Evolutionary conservation across 768 basidiomycete genomes (phyloP).

Genomic region (Myochromella boudieri): DNA sequence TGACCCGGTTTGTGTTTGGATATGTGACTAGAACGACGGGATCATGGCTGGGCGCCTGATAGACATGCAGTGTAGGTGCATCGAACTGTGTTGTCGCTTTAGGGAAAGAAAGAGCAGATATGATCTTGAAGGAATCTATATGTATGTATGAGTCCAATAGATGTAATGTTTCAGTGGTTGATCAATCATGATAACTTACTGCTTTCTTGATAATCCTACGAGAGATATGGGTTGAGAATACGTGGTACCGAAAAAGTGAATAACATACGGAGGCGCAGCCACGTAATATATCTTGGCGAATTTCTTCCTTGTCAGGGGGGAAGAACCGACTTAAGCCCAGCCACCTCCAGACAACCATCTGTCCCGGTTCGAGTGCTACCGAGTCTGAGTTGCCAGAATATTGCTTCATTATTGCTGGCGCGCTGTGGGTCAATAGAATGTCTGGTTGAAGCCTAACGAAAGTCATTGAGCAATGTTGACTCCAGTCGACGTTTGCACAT

Average conservation of each 20-base stretch:
- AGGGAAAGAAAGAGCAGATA: conserved; percentile 50
- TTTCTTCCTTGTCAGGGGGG: conserved; percentile 37
- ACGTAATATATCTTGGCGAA: conserved; percentile 38
- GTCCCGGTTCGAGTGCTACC: conserved; percentile 41
- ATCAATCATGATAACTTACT: conserved; percentile 40
- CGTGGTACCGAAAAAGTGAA: neutral
- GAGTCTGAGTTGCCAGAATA: conserved; percentile 22
- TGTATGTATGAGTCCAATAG: neutral
- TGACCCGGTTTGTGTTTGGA: conserved; percentile 39
- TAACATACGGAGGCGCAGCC: conserved; percentile 61
- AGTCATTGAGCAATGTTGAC: conserved; percentile 2
- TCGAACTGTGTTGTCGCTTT: conserved; percentile 30
- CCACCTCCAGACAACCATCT: conserved; percentile 68
- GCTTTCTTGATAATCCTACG: conserved; percentile 76
- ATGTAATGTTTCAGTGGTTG: neutral
- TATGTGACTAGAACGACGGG: conserved; percentile 48
- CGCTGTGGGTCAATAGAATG: conserved; percentile 52
- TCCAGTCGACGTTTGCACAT: neutral
- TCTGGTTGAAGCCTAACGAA: conserved; percentile 54
- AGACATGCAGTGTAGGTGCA: conserved; percentile 39
- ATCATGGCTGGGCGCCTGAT: conserved; percentile 44
- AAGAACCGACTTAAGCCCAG: conserved; percentile 65
- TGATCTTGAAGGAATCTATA: conserved; percentile 65
- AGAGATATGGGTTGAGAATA: neutral
- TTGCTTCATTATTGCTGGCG: conserved; percentile 46